phyloP scores from a whole-genome alignment of 306 rosid genomes.

The Trifolium dubium region DNA sequence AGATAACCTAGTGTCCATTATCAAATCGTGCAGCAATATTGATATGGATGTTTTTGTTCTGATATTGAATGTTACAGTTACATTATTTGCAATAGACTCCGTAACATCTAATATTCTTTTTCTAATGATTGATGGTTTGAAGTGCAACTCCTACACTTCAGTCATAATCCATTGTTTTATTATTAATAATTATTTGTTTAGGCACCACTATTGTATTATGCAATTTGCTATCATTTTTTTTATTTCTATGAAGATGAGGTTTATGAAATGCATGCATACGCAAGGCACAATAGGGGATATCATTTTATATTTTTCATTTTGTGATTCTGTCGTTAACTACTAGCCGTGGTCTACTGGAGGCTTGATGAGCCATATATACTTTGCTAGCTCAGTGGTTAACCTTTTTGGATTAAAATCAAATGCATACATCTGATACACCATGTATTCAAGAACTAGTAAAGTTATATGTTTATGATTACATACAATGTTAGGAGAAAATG shows the following conservation, averaged over 20 bases:
- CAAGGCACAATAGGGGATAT: slow-evolving; percentile 18
- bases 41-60: slow-evolving; percentile 47
- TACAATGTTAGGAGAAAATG: too few relatives aligned
- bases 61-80: slow-evolving; percentile 33
- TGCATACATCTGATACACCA: too few relatives aligned
- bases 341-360: neutral
- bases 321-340: slow-evolving; percentile 17
- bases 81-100: slow-evolving; percentile 34
- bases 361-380: slow-evolving; percentile 1
- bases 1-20: slow-evolving; percentile 46
- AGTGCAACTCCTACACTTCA: slow-evolving; percentile 40
- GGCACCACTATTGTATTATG: slow-evolving; percentile 26
- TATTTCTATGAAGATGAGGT: slow-evolving; percentile 7
- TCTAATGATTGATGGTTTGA: slow-evolving; percentile 38
- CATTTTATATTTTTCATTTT: slow-evolving; percentile 29
- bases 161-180: slow-evolving; percentile 36
- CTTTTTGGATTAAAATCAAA: neutral
- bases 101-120: slow-evolving; percentile 37
- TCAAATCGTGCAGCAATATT: slow-evolving; percentile 39
- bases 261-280: slow-evolving; percentile 35
- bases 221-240: slow-evolving; percentile 30
- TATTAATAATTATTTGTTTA: slow-evolving; percentile 39
- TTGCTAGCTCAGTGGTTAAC: neutral
- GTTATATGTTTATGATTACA: too few relatives aligned
- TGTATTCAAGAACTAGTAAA: too few relatives aligned